Base-by-base conservation (phyloP, 139 green algal genomes). In the Mesostigma viride region DNA sequence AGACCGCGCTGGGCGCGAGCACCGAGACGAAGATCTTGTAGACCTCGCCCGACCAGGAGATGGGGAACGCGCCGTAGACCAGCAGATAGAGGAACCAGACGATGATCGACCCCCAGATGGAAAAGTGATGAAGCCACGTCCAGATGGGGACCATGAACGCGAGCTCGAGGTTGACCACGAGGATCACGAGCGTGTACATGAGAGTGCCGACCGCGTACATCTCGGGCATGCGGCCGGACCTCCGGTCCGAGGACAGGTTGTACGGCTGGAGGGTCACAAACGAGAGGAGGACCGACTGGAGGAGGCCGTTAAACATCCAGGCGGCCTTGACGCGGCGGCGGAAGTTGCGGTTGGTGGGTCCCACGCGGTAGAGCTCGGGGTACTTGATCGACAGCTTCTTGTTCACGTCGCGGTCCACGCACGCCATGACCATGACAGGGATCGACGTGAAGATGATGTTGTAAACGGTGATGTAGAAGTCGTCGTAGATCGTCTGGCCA, bases 391-490 rank as follows among this genome's bases (percentile, higher is more conserved):
- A 31, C 14, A 36, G 47, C 31, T 36, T 27, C 14, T 35, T 35
- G 3, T 5, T 58, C 27, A 86, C 78, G 35, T 88, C 83, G 63
- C 85, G 76, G 62, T 88, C 83, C 2, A 85, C 63, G 22, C 81
- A 30, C 0, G 76, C 83, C 11, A 85, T 28, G 0, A 71, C 71
- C 30, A 80, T 58, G 35, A 83, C 77, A 3, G 83, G 80, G 11
- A 84, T 46, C 1, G 64, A 68, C 14, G 79, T 85, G 68, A 86
- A 87, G 35, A 88, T 31, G 4, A 86, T 59, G 58, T 87, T 86
- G 74, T 78, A 88, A 20, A 75, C 33, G 1, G 73, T 76, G 48
- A 77, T 68, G 64, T 74, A 73, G 71, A 66, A 79, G 27, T 79
- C 68, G 24, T 73, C 62, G 73, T 76, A 75, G 20, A 80, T 35